Conservation (phyloP, 345 rosid species). For the Hibiscus tridactylites region DNA sequence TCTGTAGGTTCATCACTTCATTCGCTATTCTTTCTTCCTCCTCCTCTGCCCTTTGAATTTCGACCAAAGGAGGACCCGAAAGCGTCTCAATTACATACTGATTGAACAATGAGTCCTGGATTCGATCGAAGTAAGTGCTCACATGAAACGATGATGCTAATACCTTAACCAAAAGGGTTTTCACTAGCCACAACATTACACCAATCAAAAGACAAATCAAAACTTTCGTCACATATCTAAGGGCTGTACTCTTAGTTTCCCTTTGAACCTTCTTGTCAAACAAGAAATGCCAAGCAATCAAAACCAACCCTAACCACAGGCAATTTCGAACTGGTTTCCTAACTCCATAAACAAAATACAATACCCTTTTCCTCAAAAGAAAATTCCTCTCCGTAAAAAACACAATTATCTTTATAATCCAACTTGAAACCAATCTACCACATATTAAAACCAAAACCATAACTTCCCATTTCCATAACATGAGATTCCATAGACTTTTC, state of each 20-base stretch:
- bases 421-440: slow-evolving; percentile 80
- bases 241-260: slow-evolving; percentile 25
- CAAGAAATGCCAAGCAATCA: slow-evolving; percentile 70
- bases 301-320: slow-evolving; percentile 73
- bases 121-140: slow-evolving; percentile 86
- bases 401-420: slow-evolving; percentile 61
- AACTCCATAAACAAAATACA: slow-evolving; percentile 83
- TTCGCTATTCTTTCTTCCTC: slow-evolving; percentile 37
- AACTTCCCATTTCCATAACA: slow-evolving; percentile 87
- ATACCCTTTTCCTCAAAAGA: slow-evolving; percentile 57
- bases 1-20: slow-evolving; percentile 34
- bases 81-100: slow-evolving; percentile 70
- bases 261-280: slow-evolving; percentile 55
- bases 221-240: slow-evolving; percentile 51
- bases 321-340: slow-evolving; percentile 73
- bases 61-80: slow-evolving; percentile 64
- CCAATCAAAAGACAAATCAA: slow-evolving; percentile 61
- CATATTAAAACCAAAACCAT: slow-evolving; percentile 66
- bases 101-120: slow-evolving; percentile 72
- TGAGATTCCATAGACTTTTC: slow-evolving; percentile 36
- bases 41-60: slow-evolving; percentile 35
- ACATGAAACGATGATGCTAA: slow-evolving; percentile 86
- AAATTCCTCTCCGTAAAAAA: slow-evolving; percentile 69
- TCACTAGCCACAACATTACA: slow-evolving; percentile 65
- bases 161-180: slow-evolving; percentile 73